Evolutionary conservation across 192 early-diverging fungal species (phyloP).

Genomic region (Rhizophagus prolifer): DNA sequence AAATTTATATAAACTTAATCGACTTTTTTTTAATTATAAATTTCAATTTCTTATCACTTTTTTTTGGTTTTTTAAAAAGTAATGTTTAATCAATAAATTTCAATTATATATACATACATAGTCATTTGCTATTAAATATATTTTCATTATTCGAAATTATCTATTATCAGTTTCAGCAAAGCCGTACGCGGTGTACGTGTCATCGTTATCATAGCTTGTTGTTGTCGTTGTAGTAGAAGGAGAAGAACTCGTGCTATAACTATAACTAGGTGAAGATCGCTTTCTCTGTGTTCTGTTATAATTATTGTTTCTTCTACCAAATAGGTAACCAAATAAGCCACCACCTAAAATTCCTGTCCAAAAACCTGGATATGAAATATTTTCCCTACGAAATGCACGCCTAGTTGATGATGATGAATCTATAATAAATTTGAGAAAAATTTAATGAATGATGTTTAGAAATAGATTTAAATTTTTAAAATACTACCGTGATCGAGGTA

Average conservation of each 20-base stretch:
- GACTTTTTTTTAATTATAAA: neutral
- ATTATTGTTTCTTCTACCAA: neutral
- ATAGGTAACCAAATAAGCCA: neutral
- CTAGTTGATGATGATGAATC: no score
- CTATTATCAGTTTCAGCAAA: neutral
- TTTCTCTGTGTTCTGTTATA: neutral
- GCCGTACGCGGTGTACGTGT: neutral
- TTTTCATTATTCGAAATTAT: neutral
- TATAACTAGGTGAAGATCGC: neutral
- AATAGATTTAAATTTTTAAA: no score
- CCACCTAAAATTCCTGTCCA: neutral
- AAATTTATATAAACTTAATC: neutral
- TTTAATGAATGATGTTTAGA: no score
- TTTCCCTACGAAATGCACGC: neutral
- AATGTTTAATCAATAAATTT: no score
- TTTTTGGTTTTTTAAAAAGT: no score
- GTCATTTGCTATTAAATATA: no score
- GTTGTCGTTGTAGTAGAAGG: neutral
- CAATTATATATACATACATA: neutral
- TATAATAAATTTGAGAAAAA: no score
- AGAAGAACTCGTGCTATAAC: neutral
- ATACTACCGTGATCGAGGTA: no score
- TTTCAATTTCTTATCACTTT: no score
- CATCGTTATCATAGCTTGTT: neutral
- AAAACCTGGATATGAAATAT: neutral